Evolutionary conservation across 2,329 filamentous ascomycete species (phyloP).

Genomic region (Dothistroma septosporum): DNA sequence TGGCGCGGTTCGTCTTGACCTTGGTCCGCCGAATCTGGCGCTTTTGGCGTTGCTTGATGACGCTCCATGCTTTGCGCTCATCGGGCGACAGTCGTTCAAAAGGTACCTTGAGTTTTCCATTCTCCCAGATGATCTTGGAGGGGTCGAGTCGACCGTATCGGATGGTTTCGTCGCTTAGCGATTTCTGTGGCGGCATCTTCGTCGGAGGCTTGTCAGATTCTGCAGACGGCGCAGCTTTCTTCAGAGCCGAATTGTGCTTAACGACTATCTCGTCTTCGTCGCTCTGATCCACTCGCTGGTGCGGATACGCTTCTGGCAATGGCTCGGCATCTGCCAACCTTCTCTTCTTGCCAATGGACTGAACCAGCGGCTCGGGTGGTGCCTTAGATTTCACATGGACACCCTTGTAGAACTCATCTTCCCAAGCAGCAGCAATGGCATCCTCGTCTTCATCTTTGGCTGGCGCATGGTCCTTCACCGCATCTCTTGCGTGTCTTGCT

Average conservation of each 20-base stretch:
- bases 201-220: not conserved
- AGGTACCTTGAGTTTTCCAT: conserved; percentile 6
- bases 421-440: not conserved
- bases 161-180: not conserved
- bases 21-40: not conserved
- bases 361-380: not conserved
- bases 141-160: conserved; percentile 3
- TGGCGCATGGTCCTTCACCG: conserved; percentile 14
- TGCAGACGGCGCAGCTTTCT: not conserved
- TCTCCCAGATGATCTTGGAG: conserved; percentile 6
- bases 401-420: not conserved
- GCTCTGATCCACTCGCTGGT: not conserved
- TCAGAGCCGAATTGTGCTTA: not conserved
- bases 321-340: not conserved
- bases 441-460: not conserved
- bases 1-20: not conserved
- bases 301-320: not conserved
- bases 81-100: conserved; percentile 1
- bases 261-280: conserved; percentile 1
- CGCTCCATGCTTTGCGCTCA: conserved; percentile 4
- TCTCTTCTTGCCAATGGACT: not conserved
- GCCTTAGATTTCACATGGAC: not conserved
- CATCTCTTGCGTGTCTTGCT: conserved; percentile 20
- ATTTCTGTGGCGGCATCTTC: not conserved
- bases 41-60: conserved; percentile 2